These are phyloP conservation scores for Euphorbia tirucalli DNA, from an alignment of 345 rosid species.

Conservation along the genomic window DNA sequence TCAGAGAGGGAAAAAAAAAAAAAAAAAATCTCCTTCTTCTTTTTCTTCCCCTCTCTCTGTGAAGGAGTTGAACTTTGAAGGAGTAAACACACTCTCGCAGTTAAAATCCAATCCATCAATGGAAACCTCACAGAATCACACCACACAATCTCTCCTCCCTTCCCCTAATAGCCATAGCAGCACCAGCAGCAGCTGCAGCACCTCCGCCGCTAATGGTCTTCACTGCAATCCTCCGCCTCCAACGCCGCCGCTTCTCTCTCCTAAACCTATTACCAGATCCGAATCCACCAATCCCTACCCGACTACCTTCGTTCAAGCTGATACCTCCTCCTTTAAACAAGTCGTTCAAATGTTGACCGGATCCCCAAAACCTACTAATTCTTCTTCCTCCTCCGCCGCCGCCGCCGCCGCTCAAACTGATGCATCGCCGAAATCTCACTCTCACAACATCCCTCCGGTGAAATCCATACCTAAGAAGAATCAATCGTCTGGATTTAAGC, in stretches of 20 bases:
- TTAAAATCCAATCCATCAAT: conserved; percentile 29
- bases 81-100: no score
- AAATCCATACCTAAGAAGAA: conserved; percentile 72
- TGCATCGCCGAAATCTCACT: conserved; percentile 45
- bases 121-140: conserved; percentile 54
- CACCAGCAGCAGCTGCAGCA: conserved; percentile 32
- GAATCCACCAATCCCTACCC: conserved; percentile 84
- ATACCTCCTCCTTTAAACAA: conserved; percentile 87
- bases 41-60: conserved; percentile 3
- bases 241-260: conserved; percentile 24
- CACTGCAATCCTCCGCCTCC: conserved; percentile 27
- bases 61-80: no score
- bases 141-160: conserved; percentile 34
- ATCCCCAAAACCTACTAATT: conserved; percentile 38
- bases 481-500: conserved; percentile 77
- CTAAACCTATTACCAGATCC: conserved; percentile 70
- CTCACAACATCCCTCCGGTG: conserved; percentile 74
- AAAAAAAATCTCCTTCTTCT: neutral
- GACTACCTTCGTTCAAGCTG: conserved; percentile 96
- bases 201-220: conserved; percentile 30
- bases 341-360: conserved; percentile 99
- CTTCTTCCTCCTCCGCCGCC: conserved; percentile 5
- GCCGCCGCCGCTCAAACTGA: conserved; percentile 30
- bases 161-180: conserved; percentile 55
- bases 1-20: no score